A percentile compares a stretch with the other conserved stretches of the same genome.
Evolutionary conservation across 257 asterid species (phyloP).

Genomic region (Cynanchum wilfordii): DNA sequence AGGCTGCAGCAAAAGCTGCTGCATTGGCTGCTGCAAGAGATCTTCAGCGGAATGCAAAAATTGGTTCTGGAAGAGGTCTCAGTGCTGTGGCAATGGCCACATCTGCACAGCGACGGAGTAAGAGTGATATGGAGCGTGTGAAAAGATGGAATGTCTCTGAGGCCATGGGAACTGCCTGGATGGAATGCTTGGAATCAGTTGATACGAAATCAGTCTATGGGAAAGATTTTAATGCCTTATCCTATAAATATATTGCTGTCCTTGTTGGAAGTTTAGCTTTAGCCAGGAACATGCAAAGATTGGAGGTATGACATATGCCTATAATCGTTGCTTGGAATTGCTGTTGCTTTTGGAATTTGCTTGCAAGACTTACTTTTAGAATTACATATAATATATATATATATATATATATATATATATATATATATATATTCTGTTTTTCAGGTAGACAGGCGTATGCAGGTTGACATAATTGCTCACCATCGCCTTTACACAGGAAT

Average conservation of each 20-base stretch:
- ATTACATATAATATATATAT: constrained; percentile 1
- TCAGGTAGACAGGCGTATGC: constrained; percentile 94
- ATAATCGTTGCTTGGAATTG: constrained; percentile 4
- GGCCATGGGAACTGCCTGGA: constrained; percentile 99
- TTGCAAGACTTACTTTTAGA: constrained; percentile 9
- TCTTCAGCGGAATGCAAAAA: constrained; percentile 94
- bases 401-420: no score
- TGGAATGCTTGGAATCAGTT: constrained; percentile 88
- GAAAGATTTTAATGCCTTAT: constrained; percentile 85
- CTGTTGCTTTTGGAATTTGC: constrained; percentile 11
- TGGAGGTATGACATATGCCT: constrained; percentile 56
- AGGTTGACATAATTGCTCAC: constrained; percentile 66
- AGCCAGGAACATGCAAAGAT: constrained; percentile 96
- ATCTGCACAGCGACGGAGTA: constrained; percentile 78
- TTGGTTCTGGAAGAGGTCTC: constrained; percentile 99
- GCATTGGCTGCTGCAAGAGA: constrained; percentile 99
- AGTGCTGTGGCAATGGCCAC: constrained; percentile 99
- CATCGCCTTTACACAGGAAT: constrained; percentile 74
- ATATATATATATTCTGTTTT: constrained; percentile 18
- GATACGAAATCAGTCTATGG: constrained; percentile 93
- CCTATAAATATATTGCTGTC: constrained; percentile 87
- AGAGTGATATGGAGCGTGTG: constrained; percentile 81
- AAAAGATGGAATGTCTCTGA: constrained; percentile 96
- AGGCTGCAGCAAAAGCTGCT: constrained; percentile 97
- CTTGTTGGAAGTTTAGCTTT: constrained; percentile 97